These are phyloP conservation scores for Cenchrus purpureus DNA, from an alignment of 176 grass and related monocot genomes.

Conservation along the genomic window DNA sequence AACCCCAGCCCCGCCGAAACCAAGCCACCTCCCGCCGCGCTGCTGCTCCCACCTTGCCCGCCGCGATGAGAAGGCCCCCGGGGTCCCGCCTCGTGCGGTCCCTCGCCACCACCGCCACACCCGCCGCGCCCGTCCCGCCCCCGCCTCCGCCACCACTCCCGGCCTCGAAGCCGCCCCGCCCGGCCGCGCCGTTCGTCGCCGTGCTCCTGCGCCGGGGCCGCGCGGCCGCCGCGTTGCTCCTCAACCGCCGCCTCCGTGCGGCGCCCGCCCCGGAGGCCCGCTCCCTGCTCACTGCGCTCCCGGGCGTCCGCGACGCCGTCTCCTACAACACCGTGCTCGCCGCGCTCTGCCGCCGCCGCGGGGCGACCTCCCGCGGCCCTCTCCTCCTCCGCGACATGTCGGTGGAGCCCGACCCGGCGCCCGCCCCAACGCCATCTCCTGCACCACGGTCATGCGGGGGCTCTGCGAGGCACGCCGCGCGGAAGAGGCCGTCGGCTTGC, in stretches of 20 bases:
- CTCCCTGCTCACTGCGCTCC: slow-evolving; percentile 51
- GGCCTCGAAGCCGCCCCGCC: neutral
- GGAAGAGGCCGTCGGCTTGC: slow-evolving; percentile 43
- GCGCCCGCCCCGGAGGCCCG: slow-evolving; percentile 9
- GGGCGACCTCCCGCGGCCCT: slow-evolving; percentile 39
- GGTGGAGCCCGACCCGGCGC: neutral
- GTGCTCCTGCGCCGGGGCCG: slow-evolving; percentile 43
- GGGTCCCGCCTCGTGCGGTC: slow-evolving; percentile 6
- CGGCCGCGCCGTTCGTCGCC: slow-evolving; percentile 39
- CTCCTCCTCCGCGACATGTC: slow-evolving; percentile 57
- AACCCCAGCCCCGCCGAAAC: no score
- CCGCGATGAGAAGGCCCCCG: slow-evolving; percentile 38
- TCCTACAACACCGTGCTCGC: slow-evolving; percentile 68
- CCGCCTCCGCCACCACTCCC: neutral
- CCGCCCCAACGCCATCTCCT: slow-evolving; percentile 46
- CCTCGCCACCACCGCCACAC: neutral
- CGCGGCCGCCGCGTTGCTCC: slow-evolving; percentile 25
- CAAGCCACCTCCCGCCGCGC: neutral
- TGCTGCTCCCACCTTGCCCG: neutral
- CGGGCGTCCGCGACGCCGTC: slow-evolving; percentile 45
- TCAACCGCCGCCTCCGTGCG: slow-evolving; percentile 48
- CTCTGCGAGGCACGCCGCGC: slow-evolving; percentile 45
- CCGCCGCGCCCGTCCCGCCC: neutral
- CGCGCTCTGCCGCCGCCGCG: slow-evolving; percentile 42
- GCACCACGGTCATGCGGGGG: slow-evolving; percentile 50